Conservation (phyloP, 1,284 basidiomycete species). For the Papiliotrema laurentii region DNA sequence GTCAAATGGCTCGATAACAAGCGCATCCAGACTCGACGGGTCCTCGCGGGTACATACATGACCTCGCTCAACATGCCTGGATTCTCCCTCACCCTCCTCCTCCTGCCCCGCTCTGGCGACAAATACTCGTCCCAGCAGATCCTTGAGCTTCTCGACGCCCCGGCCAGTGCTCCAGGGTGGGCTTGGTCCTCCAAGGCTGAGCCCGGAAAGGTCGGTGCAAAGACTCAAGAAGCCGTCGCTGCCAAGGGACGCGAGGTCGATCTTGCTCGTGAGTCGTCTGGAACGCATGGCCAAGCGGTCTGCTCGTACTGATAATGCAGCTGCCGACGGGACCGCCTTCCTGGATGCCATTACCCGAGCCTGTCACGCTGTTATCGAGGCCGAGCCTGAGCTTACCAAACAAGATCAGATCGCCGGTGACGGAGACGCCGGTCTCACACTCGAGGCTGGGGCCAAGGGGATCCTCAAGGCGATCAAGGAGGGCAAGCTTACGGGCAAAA, state of each 20-base stretch:
- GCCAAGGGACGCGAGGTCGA: conserved; percentile 27
- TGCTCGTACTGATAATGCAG: conserved; percentile 17
- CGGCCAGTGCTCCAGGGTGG: conserved; percentile 75
- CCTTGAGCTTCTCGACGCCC: conserved; percentile 71
- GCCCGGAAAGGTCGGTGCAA: conserved; percentile 25
- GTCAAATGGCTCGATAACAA: conserved; percentile 56
- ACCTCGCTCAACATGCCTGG: conserved; percentile 93
- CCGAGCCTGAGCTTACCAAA: conserved; percentile 81
- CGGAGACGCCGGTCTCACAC: conserved; percentile 70
- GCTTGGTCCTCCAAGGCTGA: conserved; percentile 51
- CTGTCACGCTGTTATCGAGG: conserved; percentile 64
- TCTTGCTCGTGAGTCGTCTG: conserved; percentile 22
- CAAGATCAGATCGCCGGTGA: conserved; percentile 69
- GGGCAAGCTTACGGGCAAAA: conserved; percentile 55
- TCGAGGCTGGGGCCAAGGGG: conserved; percentile 65
- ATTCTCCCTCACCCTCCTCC: conserved; percentile 80
- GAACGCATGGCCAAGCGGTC: neutral
- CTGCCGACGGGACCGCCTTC: conserved; percentile 26
- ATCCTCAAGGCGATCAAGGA: conserved; percentile 43
- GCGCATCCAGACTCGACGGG: conserved; percentile 59
- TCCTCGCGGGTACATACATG: conserved; percentile 79
- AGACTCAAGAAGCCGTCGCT: conserved; percentile 17
- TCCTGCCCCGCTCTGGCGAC: conserved; percentile 58
- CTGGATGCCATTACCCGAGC: conserved; percentile 56
- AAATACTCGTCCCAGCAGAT: conserved; percentile 53